Evolutionary conservation across 345 rosid species (phyloP).

Genomic region (Salix udensis): DNA sequence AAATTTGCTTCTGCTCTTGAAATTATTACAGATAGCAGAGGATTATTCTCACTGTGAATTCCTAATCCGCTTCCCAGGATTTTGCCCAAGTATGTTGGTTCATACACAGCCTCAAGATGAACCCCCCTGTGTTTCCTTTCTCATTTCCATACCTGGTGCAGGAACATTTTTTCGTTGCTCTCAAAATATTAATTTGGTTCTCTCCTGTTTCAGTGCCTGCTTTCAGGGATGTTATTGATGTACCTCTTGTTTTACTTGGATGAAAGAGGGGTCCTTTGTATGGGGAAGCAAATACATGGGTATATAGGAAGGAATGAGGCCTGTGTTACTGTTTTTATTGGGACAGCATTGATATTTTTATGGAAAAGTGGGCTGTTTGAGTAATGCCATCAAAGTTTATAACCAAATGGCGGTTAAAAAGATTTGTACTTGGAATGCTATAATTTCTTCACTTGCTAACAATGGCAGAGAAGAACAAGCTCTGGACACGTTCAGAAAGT

Average conservation of each 20-base stretch:
- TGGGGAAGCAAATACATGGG: conserved; percentile 69
- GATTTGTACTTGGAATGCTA: conserved; percentile 72
- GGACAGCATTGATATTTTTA: conserved; percentile 61
- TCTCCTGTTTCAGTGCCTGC: conserved; percentile 75
- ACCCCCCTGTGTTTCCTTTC: background rate
- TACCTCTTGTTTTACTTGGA: conserved; percentile 79
- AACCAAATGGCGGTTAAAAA: conserved; percentile 27
- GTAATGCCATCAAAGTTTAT: conserved; percentile 38
- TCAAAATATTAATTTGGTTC: background rate
- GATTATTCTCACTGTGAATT: no score
- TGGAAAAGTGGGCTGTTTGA: conserved; percentile 50
- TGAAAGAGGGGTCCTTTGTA: conserved; percentile 29
- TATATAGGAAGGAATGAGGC: conserved; percentile 38
- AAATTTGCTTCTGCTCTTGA: no score
- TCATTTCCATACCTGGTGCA: background rate
- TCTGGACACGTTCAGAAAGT: no score
- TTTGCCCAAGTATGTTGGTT: no score
- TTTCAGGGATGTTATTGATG: conserved; percentile 91
- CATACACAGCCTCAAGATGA: background rate
- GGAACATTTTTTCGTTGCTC: background rate
- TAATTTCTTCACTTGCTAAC: conserved; percentile 52
- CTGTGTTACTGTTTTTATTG: conserved; percentile 31
- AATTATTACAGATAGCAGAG: no score
- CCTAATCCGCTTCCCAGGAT: no score
- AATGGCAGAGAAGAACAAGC: conserved; percentile 37